Base-by-base conservation (phyloP, 805 yeast species). In the Starmera quercuum region DNA sequence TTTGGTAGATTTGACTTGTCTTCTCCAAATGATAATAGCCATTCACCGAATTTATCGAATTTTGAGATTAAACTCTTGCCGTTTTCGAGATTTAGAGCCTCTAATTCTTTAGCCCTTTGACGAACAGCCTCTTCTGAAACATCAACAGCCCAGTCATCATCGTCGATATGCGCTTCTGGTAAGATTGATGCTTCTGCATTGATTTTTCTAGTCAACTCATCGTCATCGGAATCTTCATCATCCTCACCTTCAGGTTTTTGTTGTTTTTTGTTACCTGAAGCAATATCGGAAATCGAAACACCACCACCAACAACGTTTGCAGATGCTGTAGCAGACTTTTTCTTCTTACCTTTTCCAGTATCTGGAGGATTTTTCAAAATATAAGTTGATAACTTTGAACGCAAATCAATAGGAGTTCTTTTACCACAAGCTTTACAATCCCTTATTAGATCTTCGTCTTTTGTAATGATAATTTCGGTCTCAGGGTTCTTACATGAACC, bases 361-460 rank as follows among this genome's bases (percentile, higher is more conserved):
- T 71, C 74, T 37, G 87, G 87, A 27, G 96, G 96, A 62, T 90
- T 87, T 68, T 90, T 90, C 56, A 83, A 63, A 47, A 90, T 88
- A 58, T 74, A 90, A 3, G 94, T 68, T n/a, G 86, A 74, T 45
- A 90, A 70, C 65, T 84, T 88, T 59, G 83, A 92, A 58, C 92
- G 74, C 41, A 84, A 78, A 51, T 88, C 95, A 49, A 88, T 76
- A 34, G 68, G 69, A 17, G 95, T 76, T 57, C 90, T 74, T 58
- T 80, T 77, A 65, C 98, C 98, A 71, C 98, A 92, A 16, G 98
- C 98, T 60, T 92, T 92, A 71, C 98, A 92, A 61, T 92, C 97
- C 63, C 87, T 79, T 47, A 78, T 80, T 55, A 92, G 66, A 46
- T 68, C 68, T 29, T 80, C 92, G 45, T 75, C 80, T 48, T 78